These are phyloP conservation scores for Agastache rugosa DNA, from an alignment of 257 asterid species.

Conservation along the genomic window DNA sequence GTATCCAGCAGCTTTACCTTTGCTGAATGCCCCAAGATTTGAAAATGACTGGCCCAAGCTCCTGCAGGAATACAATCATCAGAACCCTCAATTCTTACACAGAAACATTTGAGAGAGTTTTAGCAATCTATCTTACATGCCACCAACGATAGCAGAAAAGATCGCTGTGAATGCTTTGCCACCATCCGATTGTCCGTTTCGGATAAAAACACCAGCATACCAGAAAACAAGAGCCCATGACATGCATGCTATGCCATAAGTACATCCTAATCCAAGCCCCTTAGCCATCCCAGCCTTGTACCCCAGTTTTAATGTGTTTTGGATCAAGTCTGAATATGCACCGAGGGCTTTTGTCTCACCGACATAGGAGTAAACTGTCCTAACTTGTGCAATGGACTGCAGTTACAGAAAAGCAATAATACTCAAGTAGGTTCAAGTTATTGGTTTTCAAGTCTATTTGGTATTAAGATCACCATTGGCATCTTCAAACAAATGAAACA, in stretches of 20 bases:
- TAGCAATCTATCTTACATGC: constrained; percentile 74
- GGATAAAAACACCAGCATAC: constrained; percentile 97
- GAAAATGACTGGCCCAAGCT: constrained; percentile 99
- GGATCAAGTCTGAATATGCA: constrained; percentile 88
- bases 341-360: constrained; percentile 82
- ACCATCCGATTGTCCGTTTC: constrained; percentile 90
- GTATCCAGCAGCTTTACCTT: constrained; percentile 97
- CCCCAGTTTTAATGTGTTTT: constrained; percentile 86
- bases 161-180: constrained; percentile 98
- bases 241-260: constrained; percentile 98
- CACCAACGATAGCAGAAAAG: constrained; percentile 96
- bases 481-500: not conserved
- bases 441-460: not conserved
- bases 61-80: constrained; percentile 56
- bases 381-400: constrained; percentile 95
- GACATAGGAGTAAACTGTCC: constrained; percentile 93
- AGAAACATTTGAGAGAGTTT: not conserved
- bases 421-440: constrained; percentile 21
- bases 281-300: constrained; percentile 99
- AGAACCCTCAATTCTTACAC: constrained; percentile 11
- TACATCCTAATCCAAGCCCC: constrained; percentile 96
- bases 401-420: constrained; percentile 21
- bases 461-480: not conserved
- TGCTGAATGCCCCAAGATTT: constrained; percentile 93
- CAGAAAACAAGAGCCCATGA: constrained; percentile 99